Evolutionary conservation across 2,329 filamentous ascomycete genomes (phyloP).

Genomic region (Colletotrichum horii): DNA sequence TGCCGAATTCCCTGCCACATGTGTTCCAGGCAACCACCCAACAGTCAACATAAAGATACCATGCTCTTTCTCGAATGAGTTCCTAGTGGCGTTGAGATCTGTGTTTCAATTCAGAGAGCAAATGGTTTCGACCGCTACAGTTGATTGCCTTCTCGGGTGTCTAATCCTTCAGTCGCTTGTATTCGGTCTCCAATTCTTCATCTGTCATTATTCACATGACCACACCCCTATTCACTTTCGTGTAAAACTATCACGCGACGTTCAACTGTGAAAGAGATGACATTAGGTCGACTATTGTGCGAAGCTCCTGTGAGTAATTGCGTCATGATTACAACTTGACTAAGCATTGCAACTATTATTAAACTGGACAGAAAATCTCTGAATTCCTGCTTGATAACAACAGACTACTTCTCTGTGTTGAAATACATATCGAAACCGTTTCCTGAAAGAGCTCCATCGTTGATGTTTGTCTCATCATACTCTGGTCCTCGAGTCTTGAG

Average conservation of each 20-base stretch:
- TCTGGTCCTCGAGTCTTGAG: not conserved
- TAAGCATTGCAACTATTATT: not conserved
- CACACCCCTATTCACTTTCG: not conserved
- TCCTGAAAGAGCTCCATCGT: not conserved
- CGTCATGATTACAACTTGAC: not conserved
- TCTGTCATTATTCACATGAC: not conserved
- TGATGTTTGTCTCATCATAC: not conserved
- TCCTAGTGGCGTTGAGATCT: not conserved
- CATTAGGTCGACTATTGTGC: not conserved
- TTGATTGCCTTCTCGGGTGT: not conserved
- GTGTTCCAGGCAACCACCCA: not conserved
- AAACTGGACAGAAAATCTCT: not conserved
- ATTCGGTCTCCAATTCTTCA: not conserved
- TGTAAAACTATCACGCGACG: not conserved
- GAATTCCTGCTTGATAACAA: not conserved
- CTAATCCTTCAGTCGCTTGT: not conserved
- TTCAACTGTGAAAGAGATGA: not conserved
- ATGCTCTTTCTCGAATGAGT: not conserved
- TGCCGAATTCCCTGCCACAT: not conserved
- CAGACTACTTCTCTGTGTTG: not conserved
- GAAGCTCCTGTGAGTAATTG: not conserved
- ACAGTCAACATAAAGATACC: not conserved
- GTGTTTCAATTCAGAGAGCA: not conserved
- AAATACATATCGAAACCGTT: not conserved
- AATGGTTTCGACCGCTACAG: not conserved